phyloP scores from a whole-genome alignment of 2,329 filamentous ascomycete genomes.

The Orbilia oligospora region DNA sequence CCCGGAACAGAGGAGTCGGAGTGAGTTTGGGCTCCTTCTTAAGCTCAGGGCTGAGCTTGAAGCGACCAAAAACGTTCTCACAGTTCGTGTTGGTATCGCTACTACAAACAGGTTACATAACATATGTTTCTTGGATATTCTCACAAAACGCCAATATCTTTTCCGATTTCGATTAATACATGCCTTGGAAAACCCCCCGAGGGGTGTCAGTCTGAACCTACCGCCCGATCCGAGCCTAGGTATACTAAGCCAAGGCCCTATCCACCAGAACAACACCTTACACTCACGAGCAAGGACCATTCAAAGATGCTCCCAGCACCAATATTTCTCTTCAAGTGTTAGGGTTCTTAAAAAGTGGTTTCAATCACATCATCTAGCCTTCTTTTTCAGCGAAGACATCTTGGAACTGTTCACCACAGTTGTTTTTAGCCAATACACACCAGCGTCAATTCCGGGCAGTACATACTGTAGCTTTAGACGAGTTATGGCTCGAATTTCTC shows the following conservation, averaged over 20 bases:
- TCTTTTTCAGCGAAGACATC: constrained; percentile 83
- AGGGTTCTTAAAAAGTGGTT: constrained; percentile 93
- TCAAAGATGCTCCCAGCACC: constrained; percentile 73
- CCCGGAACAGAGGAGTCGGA: constrained; percentile 32
- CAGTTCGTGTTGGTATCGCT: constrained; percentile 12
- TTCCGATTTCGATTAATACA: constrained; percentile 31
- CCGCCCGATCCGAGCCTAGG: no score
- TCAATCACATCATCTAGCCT: constrained; percentile 81
- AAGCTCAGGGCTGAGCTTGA: constrained; percentile 23
- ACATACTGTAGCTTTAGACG: constrained; percentile 40
- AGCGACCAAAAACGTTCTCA: constrained; percentile 5
- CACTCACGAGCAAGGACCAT: not conserved
- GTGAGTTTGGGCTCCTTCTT: constrained; percentile 49
- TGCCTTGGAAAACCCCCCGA: not conserved
- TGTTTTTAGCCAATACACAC: constrained; percentile 84
- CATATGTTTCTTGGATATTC: constrained; percentile 39
- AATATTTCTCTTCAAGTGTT: constrained; percentile 84
- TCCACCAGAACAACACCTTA: no score
- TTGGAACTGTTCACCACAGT: constrained; percentile 86
- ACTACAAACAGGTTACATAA: no score
- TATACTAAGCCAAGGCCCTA: not conserved
- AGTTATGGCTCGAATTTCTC: constrained; percentile 35
- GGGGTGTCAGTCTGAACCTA: not conserved
- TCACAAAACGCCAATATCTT: constrained; percentile 32
- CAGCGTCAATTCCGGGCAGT: constrained; percentile 83